Evolutionary conservation across 805 yeast genomes (phyloP).

Genomic region (Sugiyamaella floridensis): DNA sequence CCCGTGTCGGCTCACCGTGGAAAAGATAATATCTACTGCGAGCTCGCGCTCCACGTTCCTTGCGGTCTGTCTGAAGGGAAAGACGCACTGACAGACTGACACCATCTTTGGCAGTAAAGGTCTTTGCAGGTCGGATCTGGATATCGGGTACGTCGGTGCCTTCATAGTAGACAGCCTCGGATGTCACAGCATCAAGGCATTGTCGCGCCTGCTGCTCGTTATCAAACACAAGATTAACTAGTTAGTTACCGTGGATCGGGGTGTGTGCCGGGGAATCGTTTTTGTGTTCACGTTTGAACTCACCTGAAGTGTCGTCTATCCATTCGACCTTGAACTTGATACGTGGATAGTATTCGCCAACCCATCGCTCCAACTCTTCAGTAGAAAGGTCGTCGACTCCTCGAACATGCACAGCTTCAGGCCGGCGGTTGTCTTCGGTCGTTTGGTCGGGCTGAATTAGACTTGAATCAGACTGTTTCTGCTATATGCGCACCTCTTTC

Average conservation of each 20-base stretch:
- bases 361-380: conserved; percentile 48
- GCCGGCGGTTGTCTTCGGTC: not conserved
- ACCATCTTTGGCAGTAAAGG: conserved; percentile 31
- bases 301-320: conserved; percentile 53
- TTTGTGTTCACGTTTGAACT: conserved; percentile 1
- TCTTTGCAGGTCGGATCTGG: conserved; percentile 27
- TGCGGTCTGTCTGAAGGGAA: conserved; percentile 48
- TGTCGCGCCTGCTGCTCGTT: conserved; percentile 34
- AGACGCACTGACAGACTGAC: conserved; percentile 41
- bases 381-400: conserved; percentile 65
- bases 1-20: conserved; percentile 54
- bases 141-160: conserved; percentile 17
- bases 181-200: conserved; percentile 35
- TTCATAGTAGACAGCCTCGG: conserved; percentile 24
- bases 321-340: conserved; percentile 43
- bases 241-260: not conserved
- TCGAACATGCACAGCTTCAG: conserved; percentile 39
- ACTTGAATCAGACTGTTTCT: not conserved
- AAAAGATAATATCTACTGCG: conserved; percentile 58
- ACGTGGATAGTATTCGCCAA: conserved; percentile 42
- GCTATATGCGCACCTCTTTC: not conserved
- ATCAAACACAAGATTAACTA: conserved; percentile 46
- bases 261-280: too few relatives aligned
- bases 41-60: conserved; percentile 49
- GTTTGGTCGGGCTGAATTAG: not conserved